Evolutionary conservation across 169 alveolate species (phyloP), one percentile per base, ranked within the genome.

Genomic region (Perkinsus chesapeaki): DNA sequence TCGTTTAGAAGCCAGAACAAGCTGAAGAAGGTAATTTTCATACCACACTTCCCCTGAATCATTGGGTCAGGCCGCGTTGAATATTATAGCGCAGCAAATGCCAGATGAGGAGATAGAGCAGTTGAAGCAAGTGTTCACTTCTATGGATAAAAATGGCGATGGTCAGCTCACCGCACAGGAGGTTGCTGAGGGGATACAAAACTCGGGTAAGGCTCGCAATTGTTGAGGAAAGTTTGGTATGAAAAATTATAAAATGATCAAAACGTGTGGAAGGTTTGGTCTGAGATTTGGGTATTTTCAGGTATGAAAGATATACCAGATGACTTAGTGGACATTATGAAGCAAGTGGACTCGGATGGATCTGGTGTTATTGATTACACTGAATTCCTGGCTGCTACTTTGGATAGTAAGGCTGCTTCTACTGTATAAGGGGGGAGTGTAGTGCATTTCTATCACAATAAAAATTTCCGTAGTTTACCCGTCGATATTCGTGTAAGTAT

Each of bases 371-470:
- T 96, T 39, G 99, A 98, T 93, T 98, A 98, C 95, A 98, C 99
- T 9, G 99, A 98, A 93, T 98, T 98, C 95, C 93, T 98, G 72
- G 99, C 99, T 0, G 99, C 99, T 27, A 95, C 98, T n/a, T 95
- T 97, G 43, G 99, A 98, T 94, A 97, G 96, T 91, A 94, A 93
- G 73, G 94, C 94, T 5, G 92, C 93, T 23, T 92, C 95, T 0
- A 94, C 92, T 93, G 95, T 93, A 31, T 7, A 73, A 9, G n/a
- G 23, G 48, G 0, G 0, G 73, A 39, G 38, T 19, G 37, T 92
- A 20, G 19, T 5, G 5, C 0, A 31, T 93, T 73, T 31, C 39
- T 73, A 91, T 9, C 91, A 91, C 38, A 73, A 39, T 92, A 91
- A 93, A 92, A 20, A 39, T 91, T 92, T 92, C 93, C n/a, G n/a